Percentiles rank a stretch among this genome's conserved stretches.
Evolutionary conservation across 1,284 basidiomycete species (phyloP).

Genomic region (Rhodotorula sp.): DNA sequence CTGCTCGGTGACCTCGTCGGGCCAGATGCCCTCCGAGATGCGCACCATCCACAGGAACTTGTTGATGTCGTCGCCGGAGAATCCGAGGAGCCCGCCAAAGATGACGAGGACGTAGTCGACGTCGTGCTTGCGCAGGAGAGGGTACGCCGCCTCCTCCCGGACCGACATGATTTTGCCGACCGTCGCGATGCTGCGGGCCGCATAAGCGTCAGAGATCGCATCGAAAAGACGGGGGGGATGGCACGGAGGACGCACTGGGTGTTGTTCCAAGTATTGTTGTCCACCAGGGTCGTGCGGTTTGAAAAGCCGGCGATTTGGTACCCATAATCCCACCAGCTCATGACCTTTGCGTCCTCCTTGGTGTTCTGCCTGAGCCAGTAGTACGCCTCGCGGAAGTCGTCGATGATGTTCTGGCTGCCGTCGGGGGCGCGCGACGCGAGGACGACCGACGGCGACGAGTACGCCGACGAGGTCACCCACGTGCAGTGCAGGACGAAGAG

Average conservation of each 20-base stretch:
- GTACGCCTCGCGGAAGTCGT: constrained; percentile 99
- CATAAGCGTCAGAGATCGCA: neutral
- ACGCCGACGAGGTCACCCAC: constrained; percentile 91
- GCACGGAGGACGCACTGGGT: constrained; percentile 61
- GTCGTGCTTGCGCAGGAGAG: constrained; percentile 94
- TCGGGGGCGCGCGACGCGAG: constrained; percentile 78
- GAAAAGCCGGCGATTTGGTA: constrained; percentile 99
- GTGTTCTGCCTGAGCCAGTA: constrained; percentile 99
- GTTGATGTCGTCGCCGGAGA: constrained; percentile 99
- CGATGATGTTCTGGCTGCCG: constrained; percentile 91
- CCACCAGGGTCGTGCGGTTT: constrained; percentile 92
- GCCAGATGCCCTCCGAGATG: constrained; percentile 98
- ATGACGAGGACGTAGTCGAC: constrained; percentile 98
- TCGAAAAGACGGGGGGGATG: neutral
- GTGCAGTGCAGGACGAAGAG: constrained; percentile 94
- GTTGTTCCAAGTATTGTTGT: constrained; percentile 99
- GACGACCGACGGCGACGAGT: constrained; percentile 97
- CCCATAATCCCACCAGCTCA: constrained; percentile 99
- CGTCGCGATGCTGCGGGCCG: constrained; percentile 85
- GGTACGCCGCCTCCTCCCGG: constrained; percentile 91
- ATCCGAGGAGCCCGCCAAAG: constrained; percentile 94
- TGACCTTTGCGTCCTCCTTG: constrained; percentile 83
- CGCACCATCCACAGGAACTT: constrained; percentile 83
- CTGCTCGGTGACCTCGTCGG: constrained; percentile 92
- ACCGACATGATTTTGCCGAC: constrained; percentile 98